Evolutionary conservation across 257 asterid genomes (phyloP).

Genomic region (Avicennia marina): DNA sequence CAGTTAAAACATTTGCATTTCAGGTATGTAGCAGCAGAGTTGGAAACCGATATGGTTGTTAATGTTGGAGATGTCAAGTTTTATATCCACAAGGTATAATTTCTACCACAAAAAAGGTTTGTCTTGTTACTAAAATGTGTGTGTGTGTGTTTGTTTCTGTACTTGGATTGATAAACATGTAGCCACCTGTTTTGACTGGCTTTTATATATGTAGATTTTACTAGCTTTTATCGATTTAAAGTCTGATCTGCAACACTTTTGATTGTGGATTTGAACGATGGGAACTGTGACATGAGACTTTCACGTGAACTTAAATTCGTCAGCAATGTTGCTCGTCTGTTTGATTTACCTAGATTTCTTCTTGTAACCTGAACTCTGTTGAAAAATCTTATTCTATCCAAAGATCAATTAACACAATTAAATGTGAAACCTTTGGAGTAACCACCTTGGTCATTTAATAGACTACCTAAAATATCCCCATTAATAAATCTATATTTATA

Average conservation of each 20-base stretch:
- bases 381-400: no score
- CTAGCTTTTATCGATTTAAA: not conserved
- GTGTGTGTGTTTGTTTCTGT: no score
- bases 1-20: slow-evolving; percentile 2
- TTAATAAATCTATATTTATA: no score
- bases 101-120: not conserved
- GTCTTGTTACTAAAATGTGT: no score
- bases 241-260: not conserved
- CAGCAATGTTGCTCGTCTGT: not conserved
- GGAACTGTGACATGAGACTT: not conserved
- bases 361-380: no score
- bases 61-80: slow-evolving; percentile 42
- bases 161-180: not conserved
- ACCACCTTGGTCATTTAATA: no score
- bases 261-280: not conserved
- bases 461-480: no score
- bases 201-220: not conserved
- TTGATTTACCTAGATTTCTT: not conserved
- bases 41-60: slow-evolving; percentile 41
- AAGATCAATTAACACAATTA: no score
- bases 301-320: no score
- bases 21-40: slow-evolving; percentile 50
- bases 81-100: slow-evolving; percentile 44
- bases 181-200: not conserved
- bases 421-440: no score